Evolutionary conservation across 106 monocot genomes (phyloP).

Genomic region (Dendrobium huoshanense): DNA sequence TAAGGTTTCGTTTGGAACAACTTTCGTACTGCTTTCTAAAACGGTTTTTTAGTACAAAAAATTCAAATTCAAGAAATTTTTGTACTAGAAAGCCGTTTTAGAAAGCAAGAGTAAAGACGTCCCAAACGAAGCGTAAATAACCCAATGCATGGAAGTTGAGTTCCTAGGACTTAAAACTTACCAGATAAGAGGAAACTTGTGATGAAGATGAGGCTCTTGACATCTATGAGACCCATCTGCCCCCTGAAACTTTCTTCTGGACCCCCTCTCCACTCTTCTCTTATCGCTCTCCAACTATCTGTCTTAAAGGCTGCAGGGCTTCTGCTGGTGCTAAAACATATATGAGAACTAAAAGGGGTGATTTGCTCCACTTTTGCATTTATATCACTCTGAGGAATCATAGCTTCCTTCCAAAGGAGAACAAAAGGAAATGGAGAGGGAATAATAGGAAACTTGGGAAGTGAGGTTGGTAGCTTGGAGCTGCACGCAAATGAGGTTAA

Average conservation of each 20-base stretch:
- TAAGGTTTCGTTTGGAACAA: too few species aligned
- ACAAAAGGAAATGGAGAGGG: conserved; percentile 17
- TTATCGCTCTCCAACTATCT: background rate
- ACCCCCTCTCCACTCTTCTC: background rate
- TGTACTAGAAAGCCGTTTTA: too few species aligned
- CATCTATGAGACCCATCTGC: conserved; percentile 18
- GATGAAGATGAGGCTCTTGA: conserved; percentile 28
- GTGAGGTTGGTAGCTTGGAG: conserved; percentile 43
- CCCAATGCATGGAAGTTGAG: too few species aligned
- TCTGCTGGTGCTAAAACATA: background rate
- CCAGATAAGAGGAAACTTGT: conserved; percentile 40
- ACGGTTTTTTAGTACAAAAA: too few species aligned
- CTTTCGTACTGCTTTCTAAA: too few species aligned
- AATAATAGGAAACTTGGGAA: conserved; percentile 66
- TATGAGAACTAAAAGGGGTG: conserved; percentile 27
- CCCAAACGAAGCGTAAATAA: too few species aligned
- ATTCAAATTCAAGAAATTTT: too few species aligned
- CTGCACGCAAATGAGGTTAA: conserved; percentile 31
- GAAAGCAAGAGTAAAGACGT: too few species aligned
- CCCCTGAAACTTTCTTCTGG: background rate
- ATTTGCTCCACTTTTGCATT: conserved; percentile 3
- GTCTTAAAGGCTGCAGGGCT: background rate
- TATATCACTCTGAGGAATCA: conserved; percentile 24
- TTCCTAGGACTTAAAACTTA: conserved; percentile 21
- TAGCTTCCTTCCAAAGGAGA: conserved; percentile 29